A percentile compares a stretch with the other conserved stretches of the same genome.
Evolutionary conservation across 192 early-diverging fungal genomes (phyloP).

Genomic region (Spizellomyces sp.): DNA sequence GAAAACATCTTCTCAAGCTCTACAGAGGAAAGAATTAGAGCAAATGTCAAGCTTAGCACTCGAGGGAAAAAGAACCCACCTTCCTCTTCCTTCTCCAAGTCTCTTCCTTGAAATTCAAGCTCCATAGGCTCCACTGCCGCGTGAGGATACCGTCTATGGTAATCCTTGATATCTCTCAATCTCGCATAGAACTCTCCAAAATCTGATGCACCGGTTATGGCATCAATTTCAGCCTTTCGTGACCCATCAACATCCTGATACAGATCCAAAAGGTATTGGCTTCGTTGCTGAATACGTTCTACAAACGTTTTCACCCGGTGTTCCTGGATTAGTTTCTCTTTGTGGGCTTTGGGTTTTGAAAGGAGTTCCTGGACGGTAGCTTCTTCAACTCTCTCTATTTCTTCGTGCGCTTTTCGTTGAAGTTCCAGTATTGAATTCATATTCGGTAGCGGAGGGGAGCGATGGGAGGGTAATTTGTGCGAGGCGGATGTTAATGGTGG

Average conservation of each 20-base stretch:
- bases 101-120: conserved; percentile 68
- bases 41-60: not conserved
- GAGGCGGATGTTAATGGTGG: too few relatives aligned
- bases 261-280: conserved; percentile 61
- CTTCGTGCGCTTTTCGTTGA: conserved; percentile 81
- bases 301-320: conserved; percentile 72
- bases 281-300: conserved; percentile 69
- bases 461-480: too few relatives aligned
- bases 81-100: conserved; percentile 50
- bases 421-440: conserved; percentile 66
- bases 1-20: conserved; percentile 86
- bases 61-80: conserved; percentile 34
- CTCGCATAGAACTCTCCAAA: conserved; percentile 89
- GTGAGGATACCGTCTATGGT: conserved; percentile 79
- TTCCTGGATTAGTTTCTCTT: conserved; percentile 79
- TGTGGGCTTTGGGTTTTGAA: conserved; percentile 74
- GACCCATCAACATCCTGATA: conserved; percentile 78
- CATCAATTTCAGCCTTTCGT: conserved; percentile 58
- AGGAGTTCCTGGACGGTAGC: conserved; percentile 82
- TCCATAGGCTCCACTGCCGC: conserved; percentile 79
- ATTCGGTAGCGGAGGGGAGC: not conserved
- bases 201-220: conserved; percentile 65
- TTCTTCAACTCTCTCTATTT: conserved; percentile 90
- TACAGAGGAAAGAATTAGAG: conserved; percentile 35
- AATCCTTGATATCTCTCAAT: conserved; percentile 77